Conservation (phyloP, 768 basidiomycete species). For the Cystofilobasidium bisporidii region DNA sequence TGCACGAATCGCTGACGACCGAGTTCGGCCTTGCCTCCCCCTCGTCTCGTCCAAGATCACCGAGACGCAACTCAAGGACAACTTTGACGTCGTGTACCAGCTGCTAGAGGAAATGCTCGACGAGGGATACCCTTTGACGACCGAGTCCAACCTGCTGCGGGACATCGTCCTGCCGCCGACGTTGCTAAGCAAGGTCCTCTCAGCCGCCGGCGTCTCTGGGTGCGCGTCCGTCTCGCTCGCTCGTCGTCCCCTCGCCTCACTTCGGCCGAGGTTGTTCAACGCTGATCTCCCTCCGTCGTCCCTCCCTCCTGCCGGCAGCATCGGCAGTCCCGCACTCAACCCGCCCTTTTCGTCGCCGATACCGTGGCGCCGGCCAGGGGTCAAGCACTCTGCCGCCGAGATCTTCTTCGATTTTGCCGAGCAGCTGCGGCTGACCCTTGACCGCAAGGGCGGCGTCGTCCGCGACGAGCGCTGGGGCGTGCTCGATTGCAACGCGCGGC, state of each 20-base stretch:
- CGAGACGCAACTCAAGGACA: constrained; percentile 68
- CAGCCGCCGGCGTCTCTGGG: constrained; percentile 49
- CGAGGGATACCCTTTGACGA: constrained; percentile 81
- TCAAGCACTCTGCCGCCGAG: constrained; percentile 78
- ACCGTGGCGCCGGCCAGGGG: constrained; percentile 79
- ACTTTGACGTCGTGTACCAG: constrained; percentile 95
- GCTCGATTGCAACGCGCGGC: constrained; percentile 62
- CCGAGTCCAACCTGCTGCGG: constrained; percentile 74
- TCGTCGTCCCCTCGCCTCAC: too few relatives aligned
- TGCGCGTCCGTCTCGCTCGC: constrained; percentile 32
- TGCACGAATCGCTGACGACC: background rate
- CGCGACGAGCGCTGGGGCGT: constrained; percentile 65
- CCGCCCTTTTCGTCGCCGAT: constrained; percentile 74
- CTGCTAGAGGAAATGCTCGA: constrained; percentile 93
- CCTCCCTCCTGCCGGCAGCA: constrained; percentile 28
- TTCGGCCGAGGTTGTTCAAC: too few relatives aligned
- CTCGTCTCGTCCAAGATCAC: constrained; percentile 45
- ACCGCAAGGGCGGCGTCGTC: constrained; percentile 33
- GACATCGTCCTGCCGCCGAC: constrained; percentile 91
- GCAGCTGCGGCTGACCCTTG: constrained; percentile 65
- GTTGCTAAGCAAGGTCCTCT: constrained; percentile 60
- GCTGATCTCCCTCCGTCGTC: background rate
- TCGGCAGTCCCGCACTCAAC: constrained; percentile 39
- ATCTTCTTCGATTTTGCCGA: constrained; percentile 87
- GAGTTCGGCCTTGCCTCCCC: background rate